These are phyloP conservation scores for Peronosclerospora sorghi DNA, from an alignment of 352 stramenopile species.

Conservation along the genomic window DNA sequence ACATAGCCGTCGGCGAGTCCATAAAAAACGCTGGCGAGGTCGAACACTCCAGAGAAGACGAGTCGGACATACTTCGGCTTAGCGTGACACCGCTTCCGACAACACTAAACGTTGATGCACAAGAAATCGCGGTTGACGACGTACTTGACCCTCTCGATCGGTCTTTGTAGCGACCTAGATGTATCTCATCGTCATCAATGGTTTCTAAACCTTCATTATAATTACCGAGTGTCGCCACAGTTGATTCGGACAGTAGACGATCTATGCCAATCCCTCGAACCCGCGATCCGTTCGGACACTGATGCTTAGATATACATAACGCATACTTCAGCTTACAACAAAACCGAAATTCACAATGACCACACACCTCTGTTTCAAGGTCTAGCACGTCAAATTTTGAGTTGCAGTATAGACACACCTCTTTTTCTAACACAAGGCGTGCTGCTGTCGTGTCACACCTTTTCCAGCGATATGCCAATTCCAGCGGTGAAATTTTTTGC, in stretches of 20 bases:
- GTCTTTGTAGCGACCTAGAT: neutral
- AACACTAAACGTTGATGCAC: constrained; percentile 10
- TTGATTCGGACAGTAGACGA: constrained; percentile 19
- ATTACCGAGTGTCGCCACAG: constrained; percentile 11
- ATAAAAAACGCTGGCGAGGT: constrained; percentile 17
- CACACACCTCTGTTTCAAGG: constrained; percentile 40
- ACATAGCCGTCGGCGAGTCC: constrained; percentile 20
- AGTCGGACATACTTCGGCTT: constrained; percentile 30
- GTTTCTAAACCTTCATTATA: constrained; percentile 12
- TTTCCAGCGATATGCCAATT: constrained; percentile 51
- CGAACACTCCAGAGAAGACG: constrained; percentile 41
- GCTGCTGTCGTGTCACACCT: constrained; percentile 55
- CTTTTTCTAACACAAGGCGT: constrained; percentile 47
- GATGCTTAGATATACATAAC: constrained; percentile 52
- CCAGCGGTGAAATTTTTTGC: constrained; percentile 38
- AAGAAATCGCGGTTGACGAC: constrained; percentile 8
- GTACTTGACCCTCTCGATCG: constrained; percentile 18
- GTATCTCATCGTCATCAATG: constrained; percentile 13
- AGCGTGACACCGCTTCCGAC: constrained; percentile 6
- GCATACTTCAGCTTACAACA: constrained; percentile 40
- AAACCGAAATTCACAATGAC: constrained; percentile 42
- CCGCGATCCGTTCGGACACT: constrained; percentile 29
- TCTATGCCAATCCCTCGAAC: constrained; percentile 12
- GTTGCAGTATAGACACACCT: constrained; percentile 80
- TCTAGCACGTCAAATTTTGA: constrained; percentile 48